phyloP scores from a whole-genome alignment of 495 filamentous ascomycete genomes.

The Paragyromitra xinjiangensis region DNA sequence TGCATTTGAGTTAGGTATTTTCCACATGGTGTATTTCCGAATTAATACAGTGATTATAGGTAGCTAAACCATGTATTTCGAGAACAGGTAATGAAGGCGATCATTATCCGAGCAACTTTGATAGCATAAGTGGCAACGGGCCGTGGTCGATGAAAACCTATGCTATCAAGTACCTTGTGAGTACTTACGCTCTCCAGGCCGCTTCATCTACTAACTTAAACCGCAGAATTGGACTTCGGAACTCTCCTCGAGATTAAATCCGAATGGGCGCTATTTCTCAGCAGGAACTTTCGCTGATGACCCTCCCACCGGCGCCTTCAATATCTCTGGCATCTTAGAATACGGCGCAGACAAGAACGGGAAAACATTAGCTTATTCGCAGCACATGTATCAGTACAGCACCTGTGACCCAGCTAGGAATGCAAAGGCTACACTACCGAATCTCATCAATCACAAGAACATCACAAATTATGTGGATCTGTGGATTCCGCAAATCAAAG shows the following conservation, averaged over 20 bases:
- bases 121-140: constrained; percentile 8
- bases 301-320: constrained; percentile 16
- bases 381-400: constrained; percentile 58
- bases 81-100: constrained; percentile 33
- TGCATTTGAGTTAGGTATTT: constrained; percentile 35
- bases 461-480: constrained; percentile 37
- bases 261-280: constrained; percentile 8
- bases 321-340: constrained; percentile 16
- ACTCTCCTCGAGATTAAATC: not conserved
- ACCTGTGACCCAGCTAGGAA: constrained; percentile 57
- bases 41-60: not conserved
- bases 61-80: not conserved
- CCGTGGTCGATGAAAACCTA: constrained; percentile 38
- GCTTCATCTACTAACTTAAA: not conserved
- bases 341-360: constrained; percentile 20
- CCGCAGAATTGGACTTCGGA: constrained; percentile 30
- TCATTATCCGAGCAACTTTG: constrained; percentile 24
- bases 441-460: constrained; percentile 38
- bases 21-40: not conserved
- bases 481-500: constrained; percentile 41
- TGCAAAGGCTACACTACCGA: constrained; percentile 51
- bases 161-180: constrained; percentile 37
- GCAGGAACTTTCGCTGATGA: constrained; percentile 39
- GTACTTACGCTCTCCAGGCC: not conserved
- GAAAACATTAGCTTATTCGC: constrained; percentile 49